Evolutionary conservation across 169 alveolate species (phyloP).

Genomic region (Eimeria necatrix): DNA sequence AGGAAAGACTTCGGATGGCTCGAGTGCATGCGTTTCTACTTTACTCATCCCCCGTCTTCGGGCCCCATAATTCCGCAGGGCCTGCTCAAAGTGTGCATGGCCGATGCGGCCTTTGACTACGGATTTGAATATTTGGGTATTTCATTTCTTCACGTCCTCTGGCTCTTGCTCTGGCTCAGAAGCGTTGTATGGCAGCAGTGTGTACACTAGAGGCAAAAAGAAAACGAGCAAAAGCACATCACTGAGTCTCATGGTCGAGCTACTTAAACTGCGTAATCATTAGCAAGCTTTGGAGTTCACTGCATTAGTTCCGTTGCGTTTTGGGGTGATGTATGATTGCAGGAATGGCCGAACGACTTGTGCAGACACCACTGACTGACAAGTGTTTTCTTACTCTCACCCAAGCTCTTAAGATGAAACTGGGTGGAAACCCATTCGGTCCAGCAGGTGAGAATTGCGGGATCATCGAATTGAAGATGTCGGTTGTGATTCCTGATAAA

Average conservation of each 20-base stretch:
- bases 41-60: slow-evolving; percentile 89
- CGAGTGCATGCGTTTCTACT: slow-evolving; percentile 97
- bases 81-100: slow-evolving; percentile 88
- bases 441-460: slow-evolving; percentile 95
- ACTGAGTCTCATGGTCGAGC: no score
- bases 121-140: slow-evolving; percentile 98
- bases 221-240: no score
- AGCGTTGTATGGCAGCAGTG: no score
- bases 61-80: slow-evolving; percentile 86
- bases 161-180: no score
- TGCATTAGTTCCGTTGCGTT: no score
- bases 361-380: slow-evolving; percentile 99
- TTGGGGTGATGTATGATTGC: slow-evolving; percentile 48
- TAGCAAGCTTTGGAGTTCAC: no score
- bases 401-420: slow-evolving; percentile 97
- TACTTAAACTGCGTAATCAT: no score
- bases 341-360: slow-evolving; percentile 93
- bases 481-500: neutral
- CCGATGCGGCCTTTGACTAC: slow-evolving; percentile 96
- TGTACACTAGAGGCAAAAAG: no score
- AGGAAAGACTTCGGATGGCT: slow-evolving; percentile 96
- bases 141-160: neutral
- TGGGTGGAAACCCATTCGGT: slow-evolving; percentile 99
- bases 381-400: slow-evolving; percentile 98
- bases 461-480: no score